These are phyloP conservation scores for Triticum monococcum DNA, from an alignment of 176 grass and related monocot species.

Conservation along the genomic window DNA sequence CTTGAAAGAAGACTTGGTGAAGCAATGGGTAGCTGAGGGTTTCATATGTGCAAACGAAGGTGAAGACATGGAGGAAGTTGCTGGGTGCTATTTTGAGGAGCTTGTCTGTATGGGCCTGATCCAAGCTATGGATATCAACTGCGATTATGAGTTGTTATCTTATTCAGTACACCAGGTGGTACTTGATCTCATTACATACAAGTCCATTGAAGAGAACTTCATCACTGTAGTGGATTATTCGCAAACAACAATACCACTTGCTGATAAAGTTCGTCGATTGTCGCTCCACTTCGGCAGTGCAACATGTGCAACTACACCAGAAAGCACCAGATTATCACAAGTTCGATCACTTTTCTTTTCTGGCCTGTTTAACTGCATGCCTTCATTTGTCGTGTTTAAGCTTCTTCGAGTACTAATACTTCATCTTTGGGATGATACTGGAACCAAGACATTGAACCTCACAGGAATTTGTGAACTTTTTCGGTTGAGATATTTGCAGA, in stretches of 20 bases:
- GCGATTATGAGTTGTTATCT: not conserved
- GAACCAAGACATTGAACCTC: not conserved
- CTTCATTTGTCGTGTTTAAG: not conserved
- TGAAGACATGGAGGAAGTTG: not conserved
- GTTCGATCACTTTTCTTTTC: no score
- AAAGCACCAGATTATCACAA: no score
- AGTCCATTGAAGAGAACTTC: no score
- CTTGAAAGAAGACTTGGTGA: not conserved
- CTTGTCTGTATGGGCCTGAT: not conserved
- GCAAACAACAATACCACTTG: no score
- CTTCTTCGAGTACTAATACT: not conserved
- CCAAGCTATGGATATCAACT: not conserved
- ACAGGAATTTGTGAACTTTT: not conserved
- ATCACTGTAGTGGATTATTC: no score
- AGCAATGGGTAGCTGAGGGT: not conserved
- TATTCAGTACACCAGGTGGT: no score
- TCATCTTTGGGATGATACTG: not conserved
- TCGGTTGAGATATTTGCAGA: not conserved
- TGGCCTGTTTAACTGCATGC: no score
- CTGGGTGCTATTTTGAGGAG: not conserved
- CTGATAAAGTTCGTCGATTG: no score
- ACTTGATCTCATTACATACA: no score
- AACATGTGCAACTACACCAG: no score
- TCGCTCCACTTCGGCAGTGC: no score
- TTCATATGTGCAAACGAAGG: not conserved